phyloP scores from a whole-genome alignment of 2,329 filamentous ascomycete genomes.

The Alternaria ventricosa region DNA sequence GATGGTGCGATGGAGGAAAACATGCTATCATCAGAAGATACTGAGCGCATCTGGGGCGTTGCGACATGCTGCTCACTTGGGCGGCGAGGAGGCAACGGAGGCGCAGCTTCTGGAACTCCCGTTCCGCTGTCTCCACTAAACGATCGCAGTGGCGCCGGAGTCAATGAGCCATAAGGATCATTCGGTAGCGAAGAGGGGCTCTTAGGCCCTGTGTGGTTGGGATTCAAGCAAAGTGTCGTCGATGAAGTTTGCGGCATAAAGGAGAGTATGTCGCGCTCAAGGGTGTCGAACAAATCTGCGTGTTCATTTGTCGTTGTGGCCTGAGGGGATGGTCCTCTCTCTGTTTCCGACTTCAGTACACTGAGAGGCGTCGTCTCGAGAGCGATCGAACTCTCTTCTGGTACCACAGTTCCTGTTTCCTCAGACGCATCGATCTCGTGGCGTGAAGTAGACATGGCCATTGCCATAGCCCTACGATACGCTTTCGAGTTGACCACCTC shows the following conservation, averaged over 20 bases:
- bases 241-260: conserved; percentile 23
- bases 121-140: conserved; percentile 11
- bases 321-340: neutral
- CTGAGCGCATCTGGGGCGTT: conserved; percentile 9
- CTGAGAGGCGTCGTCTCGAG: neutral
- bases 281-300: conserved; percentile 13
- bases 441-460: conserved; percentile 25
- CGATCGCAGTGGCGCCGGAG: conserved; percentile 9
- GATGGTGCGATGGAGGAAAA: conserved; percentile 11
- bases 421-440: neutral
- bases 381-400: conserved; percentile 13
- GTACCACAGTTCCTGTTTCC: conserved; percentile 3
- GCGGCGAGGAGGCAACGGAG: conserved; percentile 31
- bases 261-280: conserved; percentile 23
- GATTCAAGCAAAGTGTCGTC: conserved; percentile 2
- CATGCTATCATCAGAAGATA: conserved; percentile 17
- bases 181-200: neutral
- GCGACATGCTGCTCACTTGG: conserved; percentile 14
- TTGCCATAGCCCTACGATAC: conserved; percentile 41
- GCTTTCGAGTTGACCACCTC: conserved; percentile 41
- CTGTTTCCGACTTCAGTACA: neutral
- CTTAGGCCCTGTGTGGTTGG: neutral
- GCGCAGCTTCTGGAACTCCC: neutral
- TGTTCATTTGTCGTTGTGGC: conserved; percentile 1
- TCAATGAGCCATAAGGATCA: neutral